Conservation (phyloP, 2,329 filamentous ascomycete species). For the Penicillium sp. region DNA sequence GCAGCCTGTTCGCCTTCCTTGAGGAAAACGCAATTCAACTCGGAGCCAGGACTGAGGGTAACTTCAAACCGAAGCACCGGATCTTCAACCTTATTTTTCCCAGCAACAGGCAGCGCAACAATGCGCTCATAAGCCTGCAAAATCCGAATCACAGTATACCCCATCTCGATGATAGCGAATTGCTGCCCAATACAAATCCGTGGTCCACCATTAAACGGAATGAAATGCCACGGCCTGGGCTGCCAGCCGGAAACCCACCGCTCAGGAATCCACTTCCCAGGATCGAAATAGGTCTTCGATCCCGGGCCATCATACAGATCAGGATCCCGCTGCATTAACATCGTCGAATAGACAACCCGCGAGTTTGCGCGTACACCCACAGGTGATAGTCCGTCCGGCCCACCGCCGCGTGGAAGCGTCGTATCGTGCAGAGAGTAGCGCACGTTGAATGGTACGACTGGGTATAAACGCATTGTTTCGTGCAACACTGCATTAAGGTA, state of each 20-base stretch:
- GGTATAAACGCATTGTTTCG: constrained; percentile 76
- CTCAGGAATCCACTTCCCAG: constrained; percentile 50
- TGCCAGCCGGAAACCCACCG: constrained; percentile 53
- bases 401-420: constrained; percentile 67
- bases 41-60: constrained; percentile 39
- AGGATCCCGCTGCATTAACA: constrained; percentile 53
- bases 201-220: constrained; percentile 56
- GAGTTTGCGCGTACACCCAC: constrained; percentile 52
- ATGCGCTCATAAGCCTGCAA: constrained; percentile 45
- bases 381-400: constrained; percentile 46
- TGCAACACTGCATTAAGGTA: constrained; percentile 72
- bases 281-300: constrained; percentile 41
- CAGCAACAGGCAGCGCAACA: constrained; percentile 33
- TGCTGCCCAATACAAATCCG: constrained; percentile 60
- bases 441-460: constrained; percentile 76
- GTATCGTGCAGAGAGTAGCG: constrained; percentile 71
- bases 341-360: constrained; percentile 52
- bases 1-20: constrained; percentile 26
- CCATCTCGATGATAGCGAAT: constrained; percentile 61
- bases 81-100: constrained; percentile 37
- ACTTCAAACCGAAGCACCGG: constrained; percentile 40
- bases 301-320: constrained; percentile 50
- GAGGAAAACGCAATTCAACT: constrained; percentile 44
- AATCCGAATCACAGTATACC: constrained; percentile 48
- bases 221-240: constrained; percentile 55